These are phyloP conservation scores for Penicillium canariense DNA, from an alignment of 495 filamentous ascomycete species.

Conservation along the genomic window DNA sequence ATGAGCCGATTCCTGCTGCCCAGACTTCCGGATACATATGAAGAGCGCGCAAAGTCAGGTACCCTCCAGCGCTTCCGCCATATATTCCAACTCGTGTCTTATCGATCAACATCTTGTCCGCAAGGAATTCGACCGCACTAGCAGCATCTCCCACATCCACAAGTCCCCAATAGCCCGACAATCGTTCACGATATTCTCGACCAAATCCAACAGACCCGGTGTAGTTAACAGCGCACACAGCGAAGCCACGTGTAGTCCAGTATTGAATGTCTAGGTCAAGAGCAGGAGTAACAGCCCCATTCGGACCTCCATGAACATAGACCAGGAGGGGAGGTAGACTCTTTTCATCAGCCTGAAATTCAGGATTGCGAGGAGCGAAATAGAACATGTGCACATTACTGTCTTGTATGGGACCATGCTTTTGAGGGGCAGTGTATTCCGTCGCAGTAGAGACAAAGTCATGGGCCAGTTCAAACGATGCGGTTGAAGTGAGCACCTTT, in stretches of 20 bases:
- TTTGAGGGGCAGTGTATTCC: slow-evolving; percentile 26
- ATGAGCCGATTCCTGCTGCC: slow-evolving; percentile 42
- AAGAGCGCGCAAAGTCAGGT: slow-evolving; percentile 42
- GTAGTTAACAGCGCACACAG: slow-evolving; percentile 48
- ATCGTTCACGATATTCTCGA: slow-evolving; percentile 42
- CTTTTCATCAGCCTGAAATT: slow-evolving; percentile 26
- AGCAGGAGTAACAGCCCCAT: slow-evolving; percentile 29
- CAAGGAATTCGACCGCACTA: slow-evolving; percentile 42
- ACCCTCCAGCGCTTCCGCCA: slow-evolving; percentile 50
- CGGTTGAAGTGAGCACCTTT: slow-evolving; percentile 24
- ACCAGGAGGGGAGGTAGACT: slow-evolving; percentile 45
- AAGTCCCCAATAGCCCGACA: slow-evolving; percentile 44
- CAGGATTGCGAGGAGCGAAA: slow-evolving; percentile 43
- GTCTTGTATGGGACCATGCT: slow-evolving; percentile 21
- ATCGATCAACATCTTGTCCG: slow-evolving; percentile 31
- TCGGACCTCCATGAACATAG: slow-evolving; percentile 50
- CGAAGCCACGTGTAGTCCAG: slow-evolving; percentile 52
- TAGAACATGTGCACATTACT: slow-evolving; percentile 41
- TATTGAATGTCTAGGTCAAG: slow-evolving; percentile 42
- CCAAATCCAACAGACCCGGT: slow-evolving; percentile 49
- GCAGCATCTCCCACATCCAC: slow-evolving; percentile 45
- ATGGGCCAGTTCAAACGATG: slow-evolving; percentile 18
- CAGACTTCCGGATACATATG: slow-evolving; percentile 32
- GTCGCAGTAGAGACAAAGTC: slow-evolving; percentile 36
- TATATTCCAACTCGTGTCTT: slow-evolving; percentile 40